These are phyloP conservation scores for Coemansia sp. DNA, from an alignment of 192 early-diverging fungal species.

Conservation along the genomic window DNA sequence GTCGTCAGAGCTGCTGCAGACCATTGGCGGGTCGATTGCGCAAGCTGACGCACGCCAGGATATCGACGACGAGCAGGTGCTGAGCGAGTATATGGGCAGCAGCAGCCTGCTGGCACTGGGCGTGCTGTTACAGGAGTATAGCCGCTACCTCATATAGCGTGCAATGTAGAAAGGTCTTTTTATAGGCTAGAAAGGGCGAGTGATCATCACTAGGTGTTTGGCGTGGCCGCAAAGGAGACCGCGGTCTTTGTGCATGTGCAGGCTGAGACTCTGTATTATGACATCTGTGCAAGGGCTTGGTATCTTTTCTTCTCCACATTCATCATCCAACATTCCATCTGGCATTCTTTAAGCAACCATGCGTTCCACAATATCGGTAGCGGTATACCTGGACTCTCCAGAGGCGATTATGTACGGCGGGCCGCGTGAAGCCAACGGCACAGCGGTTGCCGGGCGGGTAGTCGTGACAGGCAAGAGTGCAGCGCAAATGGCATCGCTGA, in stretches of 20 bases:
- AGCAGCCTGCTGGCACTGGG: conserved; percentile 50
- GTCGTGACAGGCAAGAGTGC: conserved; percentile 14
- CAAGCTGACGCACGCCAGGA: conserved; percentile 14
- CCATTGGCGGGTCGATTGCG: conserved; percentile 31
- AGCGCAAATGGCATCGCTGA: conserved; percentile 23
- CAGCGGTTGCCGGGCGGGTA: conserved; percentile 36
- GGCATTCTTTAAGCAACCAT: conserved; percentile 8
- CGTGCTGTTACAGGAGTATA: conserved; percentile 45
- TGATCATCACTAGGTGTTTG: not conserved
- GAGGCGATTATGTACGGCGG: conserved; percentile 41
- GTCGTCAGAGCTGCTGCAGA: conserved; percentile 42
- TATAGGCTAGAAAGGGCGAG: not conserved
- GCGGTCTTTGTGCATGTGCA: not conserved
- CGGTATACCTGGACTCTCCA: conserved; percentile 22
- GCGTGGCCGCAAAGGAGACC: not conserved
- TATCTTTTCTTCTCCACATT: not conserved
- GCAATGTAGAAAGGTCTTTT: not conserved
- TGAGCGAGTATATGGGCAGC: conserved; percentile 33
- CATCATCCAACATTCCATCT: not conserved
- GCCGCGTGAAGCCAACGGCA: conserved; percentile 25
- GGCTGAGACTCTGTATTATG: not conserved
- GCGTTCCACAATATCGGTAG: conserved; percentile 20
- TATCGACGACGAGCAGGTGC: not conserved
- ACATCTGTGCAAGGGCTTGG: not conserved
- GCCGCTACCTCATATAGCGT: conserved; percentile 22